Base-by-base conservation (phyloP, 495 filamentous ascomycete genomes). In the Sordaria brevicollis region DNA sequence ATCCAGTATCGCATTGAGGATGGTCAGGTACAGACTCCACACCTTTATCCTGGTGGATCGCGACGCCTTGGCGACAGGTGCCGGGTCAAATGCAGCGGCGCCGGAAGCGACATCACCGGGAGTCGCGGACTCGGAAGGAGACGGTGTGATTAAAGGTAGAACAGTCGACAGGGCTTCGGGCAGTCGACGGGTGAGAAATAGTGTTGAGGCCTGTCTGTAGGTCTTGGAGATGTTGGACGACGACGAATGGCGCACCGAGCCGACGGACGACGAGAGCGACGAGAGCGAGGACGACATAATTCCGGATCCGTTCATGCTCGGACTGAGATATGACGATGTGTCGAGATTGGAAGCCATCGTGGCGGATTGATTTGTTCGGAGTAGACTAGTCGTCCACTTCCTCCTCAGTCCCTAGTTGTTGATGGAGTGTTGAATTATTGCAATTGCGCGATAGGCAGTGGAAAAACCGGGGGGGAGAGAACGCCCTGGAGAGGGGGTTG, bases 11-110 rank as follows among this genome's bases (percentile, higher is more conserved):
- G 92, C 92, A 80, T 97, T 96, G 37, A 98, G 85, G 31, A 98
- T 87, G 0, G 93, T 96, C 66, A 98, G 87, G 79, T 98, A 98
- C 73, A 99, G 85, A 79, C 92, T 96, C 96, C 96, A 99, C 68
- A 97, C 88, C 79, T 97, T 98, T 80, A 97, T 92, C 71, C 94
- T 85, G 69, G 91, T 92, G 41, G 88, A 89, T 67, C 88, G 85
- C 65, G 91, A 91, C 68, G 91, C 91, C 71, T 82, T 84, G 67
- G 89, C 88, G 66, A 97, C 89, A 3, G 91, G 91, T 49, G 92
- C 91, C 35, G 83, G 79, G 69, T 85, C 85, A 65, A 71, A 71
- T 31, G 49, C 49, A 37, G 74, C 71, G 9, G 73, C 43, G 70
- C 74, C 77, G 54, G 79, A 73, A 10, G 69, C 75, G 35, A 79